These are phyloP conservation scores for Brassica carinata DNA, from an alignment of 345 rosid species.

Conservation along the genomic window DNA sequence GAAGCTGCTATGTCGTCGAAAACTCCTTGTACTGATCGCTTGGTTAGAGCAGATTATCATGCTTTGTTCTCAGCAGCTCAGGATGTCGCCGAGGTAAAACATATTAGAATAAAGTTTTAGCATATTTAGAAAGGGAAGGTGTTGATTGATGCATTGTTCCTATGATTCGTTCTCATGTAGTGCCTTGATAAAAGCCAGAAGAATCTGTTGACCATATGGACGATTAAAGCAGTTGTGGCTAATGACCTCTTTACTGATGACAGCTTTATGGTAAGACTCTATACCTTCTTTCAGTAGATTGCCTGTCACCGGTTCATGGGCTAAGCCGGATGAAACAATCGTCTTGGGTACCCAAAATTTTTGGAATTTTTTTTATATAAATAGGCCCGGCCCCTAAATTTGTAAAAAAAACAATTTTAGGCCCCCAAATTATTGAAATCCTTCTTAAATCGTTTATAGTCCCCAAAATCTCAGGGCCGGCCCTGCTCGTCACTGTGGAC, in stretches of 20 bases:
- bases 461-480: too few relatives aligned
- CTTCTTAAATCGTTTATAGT: too few relatives aligned
- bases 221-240: slow-evolving; percentile 75
- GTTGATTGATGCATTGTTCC: slow-evolving; percentile 20
- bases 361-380: too few relatives aligned
- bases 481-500: too few relatives aligned
- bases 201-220: slow-evolving; percentile 71
- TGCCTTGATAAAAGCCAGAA: slow-evolving; percentile 71
- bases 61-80: slow-evolving; percentile 86
- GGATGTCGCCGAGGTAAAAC: slow-evolving; percentile 68
- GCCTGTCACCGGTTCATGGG: too few relatives aligned
- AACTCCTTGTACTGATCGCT: slow-evolving; percentile 76
- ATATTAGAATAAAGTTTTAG: background rate
- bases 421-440: too few relatives aligned
- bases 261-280: slow-evolving; percentile 81
- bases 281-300: background rate
- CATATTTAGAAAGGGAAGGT: background rate
- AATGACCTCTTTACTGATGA: slow-evolving; percentile 94
- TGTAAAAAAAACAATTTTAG: too few relatives aligned
- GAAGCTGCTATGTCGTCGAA: slow-evolving; percentile 83
- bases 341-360: too few relatives aligned
- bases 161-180: slow-evolving; percentile 45
- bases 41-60: slow-evolving; percentile 68
- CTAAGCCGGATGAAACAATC: too few relatives aligned
- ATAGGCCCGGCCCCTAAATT: too few relatives aligned